Evolutionary conservation across 495 filamentous ascomycete species (phyloP), one percentile per base, ranked within the genome.

Genomic region (Aspergillus steynii): DNA sequence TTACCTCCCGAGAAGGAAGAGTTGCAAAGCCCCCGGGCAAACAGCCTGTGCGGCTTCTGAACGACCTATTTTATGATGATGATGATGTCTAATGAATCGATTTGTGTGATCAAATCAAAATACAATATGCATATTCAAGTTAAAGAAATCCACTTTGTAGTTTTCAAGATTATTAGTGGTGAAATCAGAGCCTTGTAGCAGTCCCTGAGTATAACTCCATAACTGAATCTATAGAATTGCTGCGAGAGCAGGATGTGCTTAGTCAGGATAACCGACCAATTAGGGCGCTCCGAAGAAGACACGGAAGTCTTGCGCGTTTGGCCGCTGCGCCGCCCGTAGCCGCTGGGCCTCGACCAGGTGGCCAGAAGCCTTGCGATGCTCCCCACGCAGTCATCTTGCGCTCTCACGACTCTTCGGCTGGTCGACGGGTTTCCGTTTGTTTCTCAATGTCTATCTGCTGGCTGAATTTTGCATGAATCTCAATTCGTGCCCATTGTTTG

Each of bases 251-350:
- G 20, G 20, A 20, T 20, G 20, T 20, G 31, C 31, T 7, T 32
- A 32, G 3, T 32, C 31, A 32, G 31, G 46, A 49, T 49, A 20
- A 20, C 20, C 20, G 20, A 20, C 20, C 20, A 20, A 20, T 20
- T 20, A 20, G 20, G 20, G 20, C 20, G 20, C 20, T 20, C 20
- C 20, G 20, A 20, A 20, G 46, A 4, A 58, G 49, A 50, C 56
- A 62, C 66, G 67, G 71, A 69, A 60, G 70, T 71, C 56, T 52
- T 69, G 71, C 75, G 62, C 53, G 25, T 67, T 56, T 74, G 73
- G 74, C 72, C 70, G 70, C 69, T 61, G 52, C 66, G 76, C 61
- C 65, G 26, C 26, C 74, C 76, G 70, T 71, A 75, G 62, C 57
- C 70, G 66, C 73, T 71, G 42, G 29, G 32, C 15, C 49, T 58